Evolutionary conservation across 2,329 filamentous ascomycete genomes (phyloP).

Genomic region (Fusarium haematococcum): DNA sequence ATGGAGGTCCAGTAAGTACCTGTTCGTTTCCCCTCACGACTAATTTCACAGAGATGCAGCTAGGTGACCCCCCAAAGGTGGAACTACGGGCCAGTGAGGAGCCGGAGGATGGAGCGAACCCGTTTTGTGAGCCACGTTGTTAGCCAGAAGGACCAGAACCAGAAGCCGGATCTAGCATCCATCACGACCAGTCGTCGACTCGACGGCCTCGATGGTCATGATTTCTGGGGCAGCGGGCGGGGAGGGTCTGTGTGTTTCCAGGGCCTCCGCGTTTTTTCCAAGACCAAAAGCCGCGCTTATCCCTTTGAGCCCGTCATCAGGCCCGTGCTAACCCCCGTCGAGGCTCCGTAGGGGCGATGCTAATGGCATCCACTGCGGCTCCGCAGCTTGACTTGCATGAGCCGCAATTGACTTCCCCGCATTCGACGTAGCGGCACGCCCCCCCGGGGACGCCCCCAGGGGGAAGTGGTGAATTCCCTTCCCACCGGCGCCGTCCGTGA

Average conservation of each 20-base stretch:
- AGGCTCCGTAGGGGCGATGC: conserved; percentile 10
- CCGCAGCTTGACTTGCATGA: conserved; percentile 48
- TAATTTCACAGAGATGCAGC: conserved; percentile 15
- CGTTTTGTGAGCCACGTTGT: not conserved
- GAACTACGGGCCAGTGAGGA: not conserved
- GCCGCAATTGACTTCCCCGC: conserved; percentile 47
- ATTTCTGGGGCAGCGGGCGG: conserved; percentile 32
- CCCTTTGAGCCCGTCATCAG: conserved; percentile 29
- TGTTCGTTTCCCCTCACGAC: conserved; percentile 31
- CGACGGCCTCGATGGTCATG: conserved; percentile 18
- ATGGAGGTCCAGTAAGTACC: conserved; percentile 6
- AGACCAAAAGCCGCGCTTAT: conserved; percentile 36
- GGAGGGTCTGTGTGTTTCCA: conserved; percentile 38
- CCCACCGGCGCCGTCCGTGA: conserved; percentile 36
- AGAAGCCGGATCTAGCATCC: conserved; percentile 16
- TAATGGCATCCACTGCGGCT: conserved; percentile 44
- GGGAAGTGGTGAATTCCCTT: conserved; percentile 28
- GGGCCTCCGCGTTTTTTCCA: conserved; percentile 37
- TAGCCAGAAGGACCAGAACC: conserved; percentile 9
- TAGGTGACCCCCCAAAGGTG: conserved; percentile 9
- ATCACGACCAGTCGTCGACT: conserved; percentile 24
- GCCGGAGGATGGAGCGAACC: not conserved
- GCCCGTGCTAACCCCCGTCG: conserved; percentile 21
- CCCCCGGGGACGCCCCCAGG: conserved; percentile 30
- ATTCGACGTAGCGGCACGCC: conserved; percentile 38